Conservation (phyloP, 1,139 yeast genomes). For the Yamadazyma triangularis region DNA sequence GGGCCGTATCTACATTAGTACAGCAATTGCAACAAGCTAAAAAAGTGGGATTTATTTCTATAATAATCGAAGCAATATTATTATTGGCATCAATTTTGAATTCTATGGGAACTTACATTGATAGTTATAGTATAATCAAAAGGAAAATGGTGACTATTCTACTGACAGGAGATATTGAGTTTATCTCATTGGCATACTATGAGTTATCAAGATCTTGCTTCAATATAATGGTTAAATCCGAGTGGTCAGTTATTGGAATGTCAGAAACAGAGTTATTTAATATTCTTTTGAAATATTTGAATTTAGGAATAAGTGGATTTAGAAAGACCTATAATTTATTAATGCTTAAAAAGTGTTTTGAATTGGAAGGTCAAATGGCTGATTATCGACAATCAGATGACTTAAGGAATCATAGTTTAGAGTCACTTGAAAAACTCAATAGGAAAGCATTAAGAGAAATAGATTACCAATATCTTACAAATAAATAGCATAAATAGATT, state of each 20-base stretch:
- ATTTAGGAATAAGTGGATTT: constrained; percentile 42
- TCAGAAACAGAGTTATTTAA: constrained; percentile 15
- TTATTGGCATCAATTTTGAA: constrained; percentile 35
- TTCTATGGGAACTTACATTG: constrained; percentile 28
- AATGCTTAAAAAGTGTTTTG: constrained; percentile 27
- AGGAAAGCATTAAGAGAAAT: constrained; percentile 27
- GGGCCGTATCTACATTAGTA: constrained; percentile 40
- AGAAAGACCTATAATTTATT: constrained; percentile 25
- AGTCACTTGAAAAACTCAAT: constrained; percentile 26
- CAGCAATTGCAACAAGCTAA: constrained; percentile 42
- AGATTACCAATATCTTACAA: constrained; percentile 22
- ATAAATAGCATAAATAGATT: too few relatives aligned
- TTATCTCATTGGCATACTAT: constrained; percentile 34
- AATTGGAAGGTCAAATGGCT: constrained; percentile 33
- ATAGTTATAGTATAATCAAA: constrained; percentile 31
- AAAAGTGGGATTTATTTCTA: constrained; percentile 32
- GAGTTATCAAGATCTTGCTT: constrained; percentile 29
- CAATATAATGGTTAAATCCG: constrained; percentile 14
- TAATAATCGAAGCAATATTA: constrained; percentile 38
- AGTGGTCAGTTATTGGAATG: constrained; percentile 1
- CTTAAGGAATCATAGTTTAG: constrained; percentile 28
- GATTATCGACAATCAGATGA: constrained; percentile 19
- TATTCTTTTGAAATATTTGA: constrained; percentile 31
- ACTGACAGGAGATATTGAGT: constrained; percentile 27
- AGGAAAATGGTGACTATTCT: constrained; percentile 39